Base-by-base conservation (phyloP, 306 rosid species). In the Inga oerstediana region DNA sequence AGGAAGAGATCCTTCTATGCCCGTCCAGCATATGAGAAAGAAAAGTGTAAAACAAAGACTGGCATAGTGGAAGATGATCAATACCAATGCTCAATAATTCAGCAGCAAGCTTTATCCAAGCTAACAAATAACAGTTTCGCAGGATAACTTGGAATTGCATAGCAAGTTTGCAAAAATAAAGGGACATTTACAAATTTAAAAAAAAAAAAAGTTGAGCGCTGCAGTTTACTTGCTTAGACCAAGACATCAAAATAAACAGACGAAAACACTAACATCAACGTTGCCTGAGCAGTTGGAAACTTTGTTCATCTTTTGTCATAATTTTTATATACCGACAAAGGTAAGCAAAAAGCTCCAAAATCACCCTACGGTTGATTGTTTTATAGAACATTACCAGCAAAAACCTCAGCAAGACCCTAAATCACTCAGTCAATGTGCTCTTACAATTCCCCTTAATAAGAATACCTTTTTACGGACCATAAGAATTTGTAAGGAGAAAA, bases 21-120 rank as follows among this genome's bases (percentile, higher is more conserved):
- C 39, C 17, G 19, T 30, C 39, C 17, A 8, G 20, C 14, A 34
- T 62, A 39, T 41, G 30, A 19, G 75, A 77, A 77, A 1, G 35
- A 48, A 71, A 19, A 76, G 15, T 20, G 51, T 44, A 56, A 76
- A 76, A 76, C 15, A 67, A 82, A 41, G 45, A 74, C 9, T 19
- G 5, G 27, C 45, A 69, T 37, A 51, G 48, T 24, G 10, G 62
- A 41, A 44, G 32, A 43, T 54, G 62, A 34, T 43, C 22, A 52
- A 14, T 70, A 39, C 19, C 69, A 39, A 24, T n/a, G 22, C 64
- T 51, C 35, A 74, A 79, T 37, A 68, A 67, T 39, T 35, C 43
- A 24, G 69, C 30, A 68, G 39, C 62, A 82, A 32, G 65, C 34
- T 61, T 61, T 61, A 11, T 58, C 67, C 67, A 61, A 24, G 30